Percentiles rank a stretch among this genome's conserved stretches.
Evolutionary conservation across 2,329 filamentous ascomycete species (phyloP).

Genomic region (Penicillium rolfsii): DNA sequence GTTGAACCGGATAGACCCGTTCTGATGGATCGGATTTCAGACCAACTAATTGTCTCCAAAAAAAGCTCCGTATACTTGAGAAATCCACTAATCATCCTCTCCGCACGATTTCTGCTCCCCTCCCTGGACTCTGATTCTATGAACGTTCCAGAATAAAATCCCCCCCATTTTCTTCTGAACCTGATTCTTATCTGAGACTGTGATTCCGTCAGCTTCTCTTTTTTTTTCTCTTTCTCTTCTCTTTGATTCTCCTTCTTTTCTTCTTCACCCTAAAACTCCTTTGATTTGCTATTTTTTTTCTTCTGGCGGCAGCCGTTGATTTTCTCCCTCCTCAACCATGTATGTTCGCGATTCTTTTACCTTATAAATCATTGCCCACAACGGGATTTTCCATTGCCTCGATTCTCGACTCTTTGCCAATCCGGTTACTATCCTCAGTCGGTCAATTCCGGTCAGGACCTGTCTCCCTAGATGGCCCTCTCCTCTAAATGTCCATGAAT

Average conservation of each 20-base stretch:
- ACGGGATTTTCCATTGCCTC: slow-evolving; percentile 8
- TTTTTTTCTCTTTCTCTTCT: neutral
- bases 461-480: slow-evolving; percentile 34
- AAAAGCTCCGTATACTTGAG: slow-evolving; percentile 24
- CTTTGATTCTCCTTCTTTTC: neutral
- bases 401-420: neutral
- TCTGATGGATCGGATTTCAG: slow-evolving; percentile 32
- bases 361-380: slow-evolving; percentile 28
- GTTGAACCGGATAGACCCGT: slow-evolving; percentile 33
- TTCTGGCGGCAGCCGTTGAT: neutral
- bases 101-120: slow-evolving; percentile 20
- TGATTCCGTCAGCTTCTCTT: neutral
- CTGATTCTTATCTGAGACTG: neutral
- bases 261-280: neutral
- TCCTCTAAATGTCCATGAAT: slow-evolving; percentile 41
- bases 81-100: slow-evolving; percentile 17
- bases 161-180: slow-evolving; percentile 8
- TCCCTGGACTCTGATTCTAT: slow-evolving; percentile 16
- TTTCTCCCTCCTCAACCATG: slow-evolving; percentile 16
- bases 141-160: slow-evolving; percentile 29
- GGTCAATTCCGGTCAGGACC: slow-evolving; percentile 26
- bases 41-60: slow-evolving; percentile 12
- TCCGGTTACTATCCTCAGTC: neutral
- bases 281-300: neutral
- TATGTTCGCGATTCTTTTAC: slow-evolving; percentile 30